Conservation (phyloP, 768 basidiomycete species). For the Lactarius akahatsu region DNA sequence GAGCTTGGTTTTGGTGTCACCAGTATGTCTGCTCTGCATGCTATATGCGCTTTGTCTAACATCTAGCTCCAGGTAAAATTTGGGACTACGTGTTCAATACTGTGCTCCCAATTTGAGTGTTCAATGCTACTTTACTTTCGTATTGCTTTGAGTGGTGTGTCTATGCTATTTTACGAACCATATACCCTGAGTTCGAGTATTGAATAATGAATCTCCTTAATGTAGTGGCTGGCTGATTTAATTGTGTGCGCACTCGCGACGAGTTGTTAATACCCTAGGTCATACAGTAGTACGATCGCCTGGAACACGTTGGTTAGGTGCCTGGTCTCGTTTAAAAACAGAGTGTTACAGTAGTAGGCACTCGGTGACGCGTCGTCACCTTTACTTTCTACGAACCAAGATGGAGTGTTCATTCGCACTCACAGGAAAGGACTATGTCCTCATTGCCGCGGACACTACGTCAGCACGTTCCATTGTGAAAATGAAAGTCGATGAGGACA, state of each 20-base stretch:
- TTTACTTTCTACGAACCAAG: conserved; percentile 11
- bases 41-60: conserved; percentile 12
- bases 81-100: conserved; percentile 96
- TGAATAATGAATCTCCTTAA: background rate
- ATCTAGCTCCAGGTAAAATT: conserved; percentile 61
- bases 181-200: conserved; percentile 14
- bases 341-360: background rate
- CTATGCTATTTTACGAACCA: background rate
- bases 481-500: conserved; percentile 97
- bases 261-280: background rate
- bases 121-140: background rate
- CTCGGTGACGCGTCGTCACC: conserved; percentile 24
- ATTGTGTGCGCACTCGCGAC: background rate
- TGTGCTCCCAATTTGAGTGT: conserved; percentile 57
- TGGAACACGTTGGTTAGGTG: background rate
- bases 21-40: conserved; percentile 46
- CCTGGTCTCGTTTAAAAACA: background rate
- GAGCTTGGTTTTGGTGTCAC: conserved; percentile 97
- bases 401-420: conserved; percentile 95
- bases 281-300: background rate
- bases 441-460: conserved; percentile 89
- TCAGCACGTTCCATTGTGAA: conserved; percentile 91
- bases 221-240: background rate
- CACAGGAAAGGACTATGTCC: conserved; percentile 89
- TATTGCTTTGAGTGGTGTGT: background rate